Conservation (phyloP, 208 protist genomes). For the Novymonas esmeraldas region DNA sequence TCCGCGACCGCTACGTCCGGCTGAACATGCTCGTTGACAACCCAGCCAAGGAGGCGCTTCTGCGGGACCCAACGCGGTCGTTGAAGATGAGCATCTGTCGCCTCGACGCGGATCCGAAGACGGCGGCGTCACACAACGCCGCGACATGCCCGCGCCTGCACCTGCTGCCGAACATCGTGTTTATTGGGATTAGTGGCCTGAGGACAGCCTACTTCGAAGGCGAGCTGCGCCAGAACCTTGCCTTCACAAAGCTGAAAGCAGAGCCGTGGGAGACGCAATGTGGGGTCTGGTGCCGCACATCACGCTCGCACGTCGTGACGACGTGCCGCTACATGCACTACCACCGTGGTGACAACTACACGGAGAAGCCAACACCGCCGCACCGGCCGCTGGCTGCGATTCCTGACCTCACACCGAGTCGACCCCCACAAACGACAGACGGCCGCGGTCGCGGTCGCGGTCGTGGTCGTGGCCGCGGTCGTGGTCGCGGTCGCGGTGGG, state of each 20-base stretch:
- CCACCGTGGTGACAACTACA: constrained; percentile 51
- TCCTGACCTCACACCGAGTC: constrained; percentile 56
- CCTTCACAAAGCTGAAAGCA: constrained; percentile 43
- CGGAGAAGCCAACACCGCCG: constrained; percentile 59
- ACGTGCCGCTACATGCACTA: constrained; percentile 81
- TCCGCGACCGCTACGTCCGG: constrained; percentile 71
- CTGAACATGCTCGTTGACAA: constrained; percentile 80
- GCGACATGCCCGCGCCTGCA: constrained; percentile 59
- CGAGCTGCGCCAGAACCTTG: constrained; percentile 75
- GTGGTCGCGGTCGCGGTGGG: constrained; percentile 29
- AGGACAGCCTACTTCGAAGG: constrained; percentile 73
- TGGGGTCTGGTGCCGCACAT: constrained; percentile 66
- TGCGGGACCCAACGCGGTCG: constrained; percentile 45
- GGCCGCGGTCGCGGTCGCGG: constrained; percentile 28
- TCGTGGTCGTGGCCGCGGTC: constrained; percentile 24
- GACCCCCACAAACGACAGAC: constrained; percentile 31
- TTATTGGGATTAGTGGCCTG: constrained; percentile 58
- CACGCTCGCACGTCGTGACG: constrained; percentile 67
- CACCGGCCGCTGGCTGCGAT: constrained; percentile 53
- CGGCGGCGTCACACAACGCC: constrained; percentile 27
- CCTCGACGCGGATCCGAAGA: constrained; percentile 12
- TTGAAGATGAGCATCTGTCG: constrained; percentile 52
- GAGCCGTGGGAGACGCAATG: constrained; percentile 49
- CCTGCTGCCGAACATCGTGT: constrained; percentile 66
- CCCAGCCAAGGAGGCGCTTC: constrained; percentile 43